Evolutionary conservation across 148 eudicot species (phyloP).

Genomic region (Fagopyrum esculentum): DNA sequence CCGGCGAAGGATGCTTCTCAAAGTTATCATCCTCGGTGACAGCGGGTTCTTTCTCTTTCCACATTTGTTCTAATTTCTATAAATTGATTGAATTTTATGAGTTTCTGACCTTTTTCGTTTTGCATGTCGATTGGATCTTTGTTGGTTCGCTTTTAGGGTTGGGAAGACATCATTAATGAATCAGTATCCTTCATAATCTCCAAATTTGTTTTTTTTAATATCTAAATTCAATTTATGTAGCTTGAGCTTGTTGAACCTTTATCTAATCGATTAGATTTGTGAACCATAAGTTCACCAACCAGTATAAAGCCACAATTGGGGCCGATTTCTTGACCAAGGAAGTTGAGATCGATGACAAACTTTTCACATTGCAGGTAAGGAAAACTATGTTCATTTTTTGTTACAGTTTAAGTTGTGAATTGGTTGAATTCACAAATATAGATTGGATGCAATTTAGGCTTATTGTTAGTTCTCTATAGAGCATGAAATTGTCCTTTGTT

Average conservation of each 20-base stretch:
- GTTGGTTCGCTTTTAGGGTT: constrained; percentile 33
- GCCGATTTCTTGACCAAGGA: constrained; percentile 84
- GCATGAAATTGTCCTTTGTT: too few relatives aligned
- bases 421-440: too few relatives aligned
- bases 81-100: background rate
- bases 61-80: background rate
- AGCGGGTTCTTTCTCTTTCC: constrained; percentile 43
- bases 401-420: too few relatives aligned
- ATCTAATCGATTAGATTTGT: constrained; percentile 46
- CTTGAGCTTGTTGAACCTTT: constrained; percentile 18
- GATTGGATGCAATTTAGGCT: too few relatives aligned
- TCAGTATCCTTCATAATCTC: constrained; percentile 46
- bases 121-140: constrained; percentile 1
- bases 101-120: constrained; percentile 11
- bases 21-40: constrained; percentile 81
- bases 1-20: constrained; percentile 61
- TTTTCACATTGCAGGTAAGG: constrained; percentile 71
- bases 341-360: constrained; percentile 65
- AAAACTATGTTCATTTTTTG: too few relatives aligned
- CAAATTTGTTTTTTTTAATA: background rate
- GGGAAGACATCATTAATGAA: constrained; percentile 23
- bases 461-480: too few relatives aligned
- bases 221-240: background rate
- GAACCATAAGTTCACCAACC: constrained; percentile 59
- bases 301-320: constrained; percentile 79